A percentile compares a stretch with the other conserved stretches of the same genome.
These are phyloP conservation scores for Gleditsia sinensis DNA, from an alignment of 306 rosid species.

Conservation along the genomic window DNA sequence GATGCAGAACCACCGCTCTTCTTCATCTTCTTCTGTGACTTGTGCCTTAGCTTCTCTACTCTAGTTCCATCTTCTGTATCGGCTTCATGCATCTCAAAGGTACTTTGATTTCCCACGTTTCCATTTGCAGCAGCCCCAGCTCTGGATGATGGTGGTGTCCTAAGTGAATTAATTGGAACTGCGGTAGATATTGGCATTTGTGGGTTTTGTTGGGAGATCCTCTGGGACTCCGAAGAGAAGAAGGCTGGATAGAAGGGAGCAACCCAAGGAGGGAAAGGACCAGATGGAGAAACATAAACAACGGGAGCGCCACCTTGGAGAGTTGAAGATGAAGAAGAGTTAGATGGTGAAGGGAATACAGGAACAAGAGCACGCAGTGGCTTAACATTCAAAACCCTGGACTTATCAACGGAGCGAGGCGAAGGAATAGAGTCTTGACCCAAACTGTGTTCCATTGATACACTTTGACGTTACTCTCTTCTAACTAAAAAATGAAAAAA, in stretches of 20 bases:
- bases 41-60: conserved; percentile 41
- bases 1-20: conserved; percentile 31
- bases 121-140: conserved; percentile 58
- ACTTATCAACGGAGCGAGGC: conserved; percentile 66
- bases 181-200: conserved; percentile 43
- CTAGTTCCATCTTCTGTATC: conserved; percentile 44
- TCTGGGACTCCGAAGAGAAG: conserved; percentile 51
- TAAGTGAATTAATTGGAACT: conserved; percentile 65
- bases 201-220: conserved; percentile 49
- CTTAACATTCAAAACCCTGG: conserved; percentile 72
- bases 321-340: conserved; percentile 54
- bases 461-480: too few species aligned
- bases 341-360: conserved; percentile 66
- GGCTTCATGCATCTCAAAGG: conserved; percentile 8
- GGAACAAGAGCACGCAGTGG: conserved; percentile 83
- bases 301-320: conserved; percentile 81
- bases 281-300: conserved; percentile 75
- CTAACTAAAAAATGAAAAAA: not conserved
- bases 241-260: conserved; percentile 72
- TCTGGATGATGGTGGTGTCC: conserved; percentile 58
- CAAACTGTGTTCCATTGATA: conserved; percentile 59
- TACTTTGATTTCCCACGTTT: conserved; percentile 15
- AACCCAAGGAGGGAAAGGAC: conserved; percentile 79
- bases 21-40: conserved; percentile 42
- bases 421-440: conserved; percentile 55